These are phyloP conservation scores for Capillidium rhysosporum DNA, from an alignment of 371 early-diverging fungal genomes.

Conservation along the genomic window DNA sequence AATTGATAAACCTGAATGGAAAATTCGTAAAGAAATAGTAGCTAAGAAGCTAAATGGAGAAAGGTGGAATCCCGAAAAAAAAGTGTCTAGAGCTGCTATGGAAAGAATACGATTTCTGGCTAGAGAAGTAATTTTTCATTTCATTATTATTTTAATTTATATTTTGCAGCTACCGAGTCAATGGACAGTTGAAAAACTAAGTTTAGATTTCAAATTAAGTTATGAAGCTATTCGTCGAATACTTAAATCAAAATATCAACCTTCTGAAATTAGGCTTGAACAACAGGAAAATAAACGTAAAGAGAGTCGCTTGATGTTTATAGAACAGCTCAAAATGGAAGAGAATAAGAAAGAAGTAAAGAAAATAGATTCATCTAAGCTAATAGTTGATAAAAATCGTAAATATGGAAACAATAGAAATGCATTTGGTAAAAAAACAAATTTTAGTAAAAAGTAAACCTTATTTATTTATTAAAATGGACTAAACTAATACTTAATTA, in stretches of 20 bases:
- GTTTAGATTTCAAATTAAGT: slow-evolving; percentile 18
- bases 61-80: slow-evolving; percentile 16
- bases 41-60: slow-evolving; percentile 9
- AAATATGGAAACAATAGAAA: too few species aligned
- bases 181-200: slow-evolving; percentile 15
- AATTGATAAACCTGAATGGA: not conserved
- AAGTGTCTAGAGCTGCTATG: slow-evolving; percentile 19
- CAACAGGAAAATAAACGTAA: slow-evolving; percentile 13
- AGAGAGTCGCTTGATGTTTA: slow-evolving; percentile 9
- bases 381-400: too few species aligned
- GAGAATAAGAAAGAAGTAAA: too few species aligned
- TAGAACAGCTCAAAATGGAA: too few species aligned
- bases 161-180: slow-evolving; percentile 17
- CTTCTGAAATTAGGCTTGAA: slow-evolving; percentile 10
- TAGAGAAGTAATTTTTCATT: slow-evolving; percentile 4
- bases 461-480: too few species aligned
- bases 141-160: not conserved
- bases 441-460: too few species aligned
- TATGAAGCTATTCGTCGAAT: slow-evolving; percentile 20
- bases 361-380: too few species aligned
- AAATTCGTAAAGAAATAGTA: not conserved
- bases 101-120: slow-evolving; percentile 20
- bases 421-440: too few species aligned
- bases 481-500: too few species aligned
- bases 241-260: slow-evolving; percentile 18